Conservation (phyloP, 495 filamentous ascomycete genomes). For the Tuber borchii region DNA sequence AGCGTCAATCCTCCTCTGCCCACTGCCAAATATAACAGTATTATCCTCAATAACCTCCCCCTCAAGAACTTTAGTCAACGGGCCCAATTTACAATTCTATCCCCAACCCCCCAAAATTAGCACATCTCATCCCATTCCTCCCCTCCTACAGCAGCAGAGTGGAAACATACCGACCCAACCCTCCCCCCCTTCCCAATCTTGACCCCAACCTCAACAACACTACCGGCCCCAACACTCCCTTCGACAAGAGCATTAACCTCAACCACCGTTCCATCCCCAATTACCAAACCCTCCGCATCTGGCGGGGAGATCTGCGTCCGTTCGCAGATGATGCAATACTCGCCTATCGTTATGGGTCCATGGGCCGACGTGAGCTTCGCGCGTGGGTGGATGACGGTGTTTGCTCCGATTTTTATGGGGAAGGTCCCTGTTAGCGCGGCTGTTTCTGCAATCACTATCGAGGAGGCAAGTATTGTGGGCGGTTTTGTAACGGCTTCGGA, state of each 20-base stretch:
- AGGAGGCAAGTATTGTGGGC: conserved; percentile 62
- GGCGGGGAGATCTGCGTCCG: conserved; percentile 55
- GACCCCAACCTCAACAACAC: conserved; percentile 55
- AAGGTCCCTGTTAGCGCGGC: conserved; percentile 64
- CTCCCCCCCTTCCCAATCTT: conserved; percentile 56
- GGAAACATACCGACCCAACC: conserved; percentile 56
- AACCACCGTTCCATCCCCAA: conserved; percentile 56
- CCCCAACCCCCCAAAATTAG: conserved; percentile 12
- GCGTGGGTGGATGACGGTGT: conserved; percentile 78
- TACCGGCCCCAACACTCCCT: conserved; percentile 59
- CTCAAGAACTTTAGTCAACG: conserved; percentile 49
- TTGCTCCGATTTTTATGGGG: conserved; percentile 61
- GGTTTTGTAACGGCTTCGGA: conserved; percentile 52
- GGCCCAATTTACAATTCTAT: conserved; percentile 54
- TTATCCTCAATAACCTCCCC: conserved; percentile 56
- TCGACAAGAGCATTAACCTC: conserved; percentile 60
- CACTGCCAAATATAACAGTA: conserved; percentile 60
- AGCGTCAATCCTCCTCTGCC: conserved; percentile 52
- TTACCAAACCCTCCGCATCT: conserved; percentile 40
- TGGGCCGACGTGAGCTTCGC: conserved; percentile 60
- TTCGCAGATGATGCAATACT: conserved; percentile 70
- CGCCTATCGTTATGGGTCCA: conserved; percentile 66
- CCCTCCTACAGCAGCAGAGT: not conserved
- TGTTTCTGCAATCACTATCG: conserved; percentile 67
- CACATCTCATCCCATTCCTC: not conserved